These are phyloP conservation scores for Cadophora gregata DNA, from an alignment of 2,329 filamentous ascomycete genomes.

Conservation along the genomic window DNA sequence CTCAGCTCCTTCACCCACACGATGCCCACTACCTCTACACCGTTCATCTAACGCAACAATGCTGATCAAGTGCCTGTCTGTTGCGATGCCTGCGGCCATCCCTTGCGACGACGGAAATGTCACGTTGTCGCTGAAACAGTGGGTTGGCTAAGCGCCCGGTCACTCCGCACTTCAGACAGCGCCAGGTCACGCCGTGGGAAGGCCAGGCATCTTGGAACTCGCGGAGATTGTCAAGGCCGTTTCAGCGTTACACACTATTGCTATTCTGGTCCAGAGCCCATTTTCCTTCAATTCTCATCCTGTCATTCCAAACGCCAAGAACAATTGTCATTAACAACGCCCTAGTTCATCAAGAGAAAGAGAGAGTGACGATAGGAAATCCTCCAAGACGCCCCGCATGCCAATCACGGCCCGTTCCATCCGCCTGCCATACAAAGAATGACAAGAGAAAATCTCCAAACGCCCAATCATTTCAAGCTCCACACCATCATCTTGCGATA, in stretches of 20 bases:
- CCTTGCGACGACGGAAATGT: conserved; percentile 5
- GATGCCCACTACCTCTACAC: background rate
- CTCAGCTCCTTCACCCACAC: background rate
- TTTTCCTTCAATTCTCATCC: conserved; percentile 30
- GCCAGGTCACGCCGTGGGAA: conserved; percentile 3
- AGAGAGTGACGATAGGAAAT: conserved; percentile 5
- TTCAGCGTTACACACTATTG: conserved; percentile 41
- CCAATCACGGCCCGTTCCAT: background rate
- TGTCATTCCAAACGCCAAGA: conserved; percentile 33
- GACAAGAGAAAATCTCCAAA: background rate
- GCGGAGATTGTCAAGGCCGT: conserved; percentile 28
- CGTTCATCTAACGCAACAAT: background rate
- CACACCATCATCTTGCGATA: background rate
- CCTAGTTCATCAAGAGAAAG: conserved; percentile 3
- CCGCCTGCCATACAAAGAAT: conserved; percentile 1
- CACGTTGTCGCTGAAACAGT: conserved; percentile 12
- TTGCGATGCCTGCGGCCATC: background rate
- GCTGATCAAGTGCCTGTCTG: background rate
- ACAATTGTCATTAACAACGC: conserved; percentile 29
- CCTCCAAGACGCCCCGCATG: no score
- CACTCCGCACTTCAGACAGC: conserved; percentile 18
- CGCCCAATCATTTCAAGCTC: background rate
- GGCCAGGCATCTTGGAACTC: conserved; percentile 8
- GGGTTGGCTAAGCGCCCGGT: conserved; percentile 28
- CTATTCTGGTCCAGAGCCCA: conserved; percentile 29